Evolutionary conservation across 2,329 filamentous ascomycete genomes (phyloP).

Genomic region (Aspergillus brunneoviolaceus): DNA sequence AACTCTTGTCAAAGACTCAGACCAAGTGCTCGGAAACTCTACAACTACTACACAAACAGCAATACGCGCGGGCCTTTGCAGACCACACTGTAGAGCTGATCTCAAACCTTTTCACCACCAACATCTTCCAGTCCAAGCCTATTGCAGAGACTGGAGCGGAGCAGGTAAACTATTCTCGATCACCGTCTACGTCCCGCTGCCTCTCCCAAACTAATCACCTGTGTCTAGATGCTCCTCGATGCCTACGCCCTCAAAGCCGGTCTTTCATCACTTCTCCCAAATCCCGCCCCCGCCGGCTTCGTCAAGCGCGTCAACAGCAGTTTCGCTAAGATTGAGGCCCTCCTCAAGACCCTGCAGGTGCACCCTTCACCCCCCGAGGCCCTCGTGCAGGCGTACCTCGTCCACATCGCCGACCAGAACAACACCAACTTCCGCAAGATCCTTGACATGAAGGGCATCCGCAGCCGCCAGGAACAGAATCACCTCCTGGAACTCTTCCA

Average conservation of each 20-base stretch:
- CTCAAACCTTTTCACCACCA: slow-evolving; percentile 74
- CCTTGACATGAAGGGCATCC: slow-evolving; percentile 89
- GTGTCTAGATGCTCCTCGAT: slow-evolving; percentile 80
- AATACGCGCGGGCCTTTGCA: slow-evolving; percentile 91
- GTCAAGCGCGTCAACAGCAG: slow-evolving; percentile 80
- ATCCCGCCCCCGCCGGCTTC: slow-evolving; percentile 64
- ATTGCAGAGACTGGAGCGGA: slow-evolving; percentile 93
- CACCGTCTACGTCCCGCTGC: neutral
- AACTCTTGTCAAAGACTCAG: slow-evolving; percentile 73
- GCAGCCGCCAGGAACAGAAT: slow-evolving; percentile 72
- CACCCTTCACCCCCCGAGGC: slow-evolving; percentile 87
- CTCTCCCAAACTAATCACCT: slow-evolving; percentile 8
- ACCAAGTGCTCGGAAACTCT: slow-evolving; percentile 72
- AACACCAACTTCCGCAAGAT: slow-evolving; percentile 96
- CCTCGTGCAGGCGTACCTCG: slow-evolving; percentile 93
- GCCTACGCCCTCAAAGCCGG: slow-evolving; percentile 67
- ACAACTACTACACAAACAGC: slow-evolving; percentile 76
- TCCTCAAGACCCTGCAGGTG: slow-evolving; percentile 96
- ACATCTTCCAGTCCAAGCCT: slow-evolving; percentile 83
- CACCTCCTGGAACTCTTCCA: slow-evolving; percentile 89
- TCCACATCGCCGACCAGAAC: slow-evolving; percentile 91
- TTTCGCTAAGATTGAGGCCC: slow-evolving; percentile 83
- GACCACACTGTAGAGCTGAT: slow-evolving; percentile 93
- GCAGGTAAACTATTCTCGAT: slow-evolving; percentile 56
- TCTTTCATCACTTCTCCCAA: slow-evolving; percentile 52